These are phyloP conservation scores for Agaricus blazei DNA, from an alignment of 768 basidiomycete genomes.

Conservation along the genomic window DNA sequence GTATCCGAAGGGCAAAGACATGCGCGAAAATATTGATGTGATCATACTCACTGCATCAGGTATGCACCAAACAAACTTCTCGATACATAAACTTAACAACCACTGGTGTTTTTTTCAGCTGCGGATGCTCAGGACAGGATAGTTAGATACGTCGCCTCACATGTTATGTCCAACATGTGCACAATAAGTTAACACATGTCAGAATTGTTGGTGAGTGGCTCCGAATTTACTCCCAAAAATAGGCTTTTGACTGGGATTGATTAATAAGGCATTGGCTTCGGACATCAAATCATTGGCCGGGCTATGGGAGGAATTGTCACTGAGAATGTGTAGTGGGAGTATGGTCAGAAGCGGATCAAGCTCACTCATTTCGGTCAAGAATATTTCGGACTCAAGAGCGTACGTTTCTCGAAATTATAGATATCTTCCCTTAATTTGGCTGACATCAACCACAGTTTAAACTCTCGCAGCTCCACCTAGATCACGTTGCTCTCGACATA, in stretches of 20 bases:
- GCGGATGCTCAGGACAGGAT: background rate
- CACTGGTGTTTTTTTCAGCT: slow-evolving; percentile 32
- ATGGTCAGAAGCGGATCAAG: background rate
- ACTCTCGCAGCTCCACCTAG: slow-evolving; percentile 44
- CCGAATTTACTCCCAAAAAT: background rate
- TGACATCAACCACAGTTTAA: slow-evolving; percentile 17
- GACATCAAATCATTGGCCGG: slow-evolving; percentile 68
- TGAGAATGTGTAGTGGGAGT: slow-evolving; percentile 14
- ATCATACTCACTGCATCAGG: slow-evolving; percentile 82
- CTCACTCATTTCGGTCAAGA: background rate
- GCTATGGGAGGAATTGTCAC: slow-evolving; percentile 71
- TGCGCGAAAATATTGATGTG: slow-evolving; percentile 52
- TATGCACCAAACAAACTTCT: slow-evolving; percentile 54
- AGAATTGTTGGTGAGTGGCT: background rate
- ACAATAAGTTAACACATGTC: background rate
- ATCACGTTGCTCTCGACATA: slow-evolving; percentile 36
- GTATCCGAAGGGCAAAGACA: slow-evolving; percentile 39
- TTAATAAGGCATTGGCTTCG: slow-evolving; percentile 78
- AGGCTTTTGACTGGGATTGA: background rate
- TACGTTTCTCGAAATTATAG: slow-evolving; percentile 15
- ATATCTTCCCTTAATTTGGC: too few species aligned
- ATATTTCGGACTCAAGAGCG: slow-evolving; percentile 18
- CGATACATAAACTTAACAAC: slow-evolving; percentile 44
- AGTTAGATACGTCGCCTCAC: slow-evolving; percentile 16
- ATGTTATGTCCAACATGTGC: slow-evolving; percentile 53